phyloP scores from a whole-genome alignment of 169 alveolate genomes.

The Cyclospora cayetanensis region DNA sequence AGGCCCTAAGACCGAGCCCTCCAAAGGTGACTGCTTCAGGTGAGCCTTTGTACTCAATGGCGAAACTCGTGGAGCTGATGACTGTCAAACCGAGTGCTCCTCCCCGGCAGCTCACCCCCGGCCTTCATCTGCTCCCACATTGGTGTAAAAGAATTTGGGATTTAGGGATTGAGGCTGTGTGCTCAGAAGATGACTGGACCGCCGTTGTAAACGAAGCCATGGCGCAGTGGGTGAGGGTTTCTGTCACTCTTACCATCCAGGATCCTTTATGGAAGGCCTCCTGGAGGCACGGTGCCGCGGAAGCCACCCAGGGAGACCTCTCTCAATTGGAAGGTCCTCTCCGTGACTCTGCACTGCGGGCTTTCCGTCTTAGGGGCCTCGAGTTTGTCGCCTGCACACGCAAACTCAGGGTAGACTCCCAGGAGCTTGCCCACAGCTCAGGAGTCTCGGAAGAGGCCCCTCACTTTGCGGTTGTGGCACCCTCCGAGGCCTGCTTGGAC shows the following conservation, averaged over 20 bases:
- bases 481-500: too few species aligned
- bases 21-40: neutral
- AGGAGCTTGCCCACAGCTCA: too few species aligned
- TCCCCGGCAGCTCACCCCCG: too few species aligned
- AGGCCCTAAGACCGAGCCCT: neutral
- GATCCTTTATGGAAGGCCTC: neutral
- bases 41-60: neutral
- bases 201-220: neutral
- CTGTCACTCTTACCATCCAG: neutral
- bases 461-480: too few species aligned
- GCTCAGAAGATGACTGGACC: neutral
- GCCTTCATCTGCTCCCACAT: neutral
- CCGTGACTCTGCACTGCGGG: neutral
- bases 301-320: neutral
- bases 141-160: neutral
- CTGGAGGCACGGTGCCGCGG: neutral
- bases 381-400: neutral
- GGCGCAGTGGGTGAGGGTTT: neutral
- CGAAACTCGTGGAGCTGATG: neutral
- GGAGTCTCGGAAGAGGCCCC: too few species aligned
- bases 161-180: neutral
- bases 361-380: neutral
- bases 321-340: neutral
- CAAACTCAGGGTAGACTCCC: too few species aligned
- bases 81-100: neutral